A percentile compares a stretch with the other conserved stretches of the same genome.
Evolutionary conservation across 148 eudicot species (phyloP).

Genomic region (Chenopodium quinoa): DNA sequence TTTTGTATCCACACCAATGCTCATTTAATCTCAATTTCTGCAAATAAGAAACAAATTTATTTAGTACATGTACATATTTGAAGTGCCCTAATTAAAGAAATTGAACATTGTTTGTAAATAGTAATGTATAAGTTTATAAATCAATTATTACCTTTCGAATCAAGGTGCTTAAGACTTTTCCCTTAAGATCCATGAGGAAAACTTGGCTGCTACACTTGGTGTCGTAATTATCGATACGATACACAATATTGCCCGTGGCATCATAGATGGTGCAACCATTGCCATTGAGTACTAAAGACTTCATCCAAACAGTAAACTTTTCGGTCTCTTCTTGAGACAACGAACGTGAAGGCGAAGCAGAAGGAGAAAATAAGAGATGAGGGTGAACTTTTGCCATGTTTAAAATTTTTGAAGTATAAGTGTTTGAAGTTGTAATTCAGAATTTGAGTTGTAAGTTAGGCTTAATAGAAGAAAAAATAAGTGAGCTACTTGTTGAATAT

Average conservation of each 20-base stretch:
- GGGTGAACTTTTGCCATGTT: conserved; percentile 43
- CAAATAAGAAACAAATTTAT: neutral
- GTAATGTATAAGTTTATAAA: too few relatives aligned
- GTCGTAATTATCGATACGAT: conserved; percentile 76
- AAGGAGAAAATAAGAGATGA: conserved; percentile 24
- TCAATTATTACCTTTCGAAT: conserved; percentile 53
- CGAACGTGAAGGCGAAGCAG: neutral
- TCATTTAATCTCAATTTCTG: conserved; percentile 48
- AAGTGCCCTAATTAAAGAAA: neutral
- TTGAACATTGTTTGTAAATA: neutral
- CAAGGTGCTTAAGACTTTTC: conserved; percentile 60
- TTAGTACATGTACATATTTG: neutral
- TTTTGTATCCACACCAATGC: conserved; percentile 59
- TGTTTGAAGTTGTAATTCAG: neutral
- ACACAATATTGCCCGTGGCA: conserved; percentile 56
- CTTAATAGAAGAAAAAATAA: neutral
- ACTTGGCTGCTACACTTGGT: conserved; percentile 48
- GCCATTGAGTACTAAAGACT: conserved; percentile 61
- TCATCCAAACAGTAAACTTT: conserved; percentile 81
- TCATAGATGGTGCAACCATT: conserved; percentile 72
- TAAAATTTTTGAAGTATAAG: neutral
- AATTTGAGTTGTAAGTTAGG: neutral
- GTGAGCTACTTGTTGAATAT: neutral
- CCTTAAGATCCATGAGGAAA: conserved; percentile 74
- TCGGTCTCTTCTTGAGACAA: conserved; percentile 26